These are phyloP conservation scores for Calendula officinalis DNA, from an alignment of 129 eudicot species.

Conservation along the genomic window DNA sequence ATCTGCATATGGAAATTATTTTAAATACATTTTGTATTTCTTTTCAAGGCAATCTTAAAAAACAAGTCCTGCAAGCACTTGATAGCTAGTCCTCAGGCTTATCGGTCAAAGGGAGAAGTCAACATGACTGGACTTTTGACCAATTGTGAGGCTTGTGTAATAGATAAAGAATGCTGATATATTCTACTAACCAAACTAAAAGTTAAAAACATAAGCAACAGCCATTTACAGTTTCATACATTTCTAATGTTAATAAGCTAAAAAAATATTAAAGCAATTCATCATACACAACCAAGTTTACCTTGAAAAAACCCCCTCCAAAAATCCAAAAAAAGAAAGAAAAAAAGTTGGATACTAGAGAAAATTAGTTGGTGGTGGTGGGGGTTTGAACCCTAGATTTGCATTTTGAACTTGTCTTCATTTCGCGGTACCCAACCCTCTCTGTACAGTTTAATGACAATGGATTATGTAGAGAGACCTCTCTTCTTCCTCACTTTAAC, in stretches of 20 bases:
- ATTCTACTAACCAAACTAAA: neutral
- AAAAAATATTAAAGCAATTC: constrained; percentile 3
- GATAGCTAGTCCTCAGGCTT: neutral
- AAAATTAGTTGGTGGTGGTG: constrained; percentile 5
- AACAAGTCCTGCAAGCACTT: neutral
- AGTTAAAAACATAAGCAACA: neutral
- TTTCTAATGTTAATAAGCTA: constrained; percentile 1
- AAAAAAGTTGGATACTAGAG: constrained; percentile 21
- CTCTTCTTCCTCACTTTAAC: constrained; percentile 24
- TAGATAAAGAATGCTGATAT: neutral
- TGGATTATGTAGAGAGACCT: constrained; percentile 12
- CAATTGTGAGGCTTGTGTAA: neutral
- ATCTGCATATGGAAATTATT: too few relatives aligned
- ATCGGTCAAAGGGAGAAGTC: neutral
- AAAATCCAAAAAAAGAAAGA: neutral
- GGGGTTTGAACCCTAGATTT: constrained; percentile 10
- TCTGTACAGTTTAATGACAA: constrained; percentile 33
- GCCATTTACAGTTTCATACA: constrained; percentile 11
- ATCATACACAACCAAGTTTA: constrained; percentile 13
- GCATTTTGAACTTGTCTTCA: constrained; percentile 17
- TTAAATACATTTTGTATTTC: too few relatives aligned
- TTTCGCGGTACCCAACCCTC: neutral
- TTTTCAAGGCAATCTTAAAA: too few relatives aligned
- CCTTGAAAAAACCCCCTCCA: neutral
- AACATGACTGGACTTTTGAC: neutral